Evolutionary conservation across 2,329 filamentous ascomycete genomes (phyloP).

Genomic region (Hymenoscyphus albidus): DNA sequence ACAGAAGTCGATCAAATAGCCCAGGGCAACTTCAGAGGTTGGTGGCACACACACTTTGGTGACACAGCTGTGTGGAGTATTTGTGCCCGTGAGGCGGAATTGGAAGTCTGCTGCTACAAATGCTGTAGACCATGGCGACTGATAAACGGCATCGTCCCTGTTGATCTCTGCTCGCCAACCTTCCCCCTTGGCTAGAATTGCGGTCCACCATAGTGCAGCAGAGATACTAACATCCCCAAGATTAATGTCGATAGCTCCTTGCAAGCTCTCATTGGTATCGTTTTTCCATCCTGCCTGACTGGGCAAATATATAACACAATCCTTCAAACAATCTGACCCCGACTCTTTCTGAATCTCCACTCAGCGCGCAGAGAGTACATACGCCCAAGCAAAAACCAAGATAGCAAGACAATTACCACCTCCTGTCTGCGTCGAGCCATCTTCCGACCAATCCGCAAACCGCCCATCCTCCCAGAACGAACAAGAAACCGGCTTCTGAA

Average conservation of each 20-base stretch:
- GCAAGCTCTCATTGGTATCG: slow-evolving; percentile 9
- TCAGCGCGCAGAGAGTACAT: slow-evolving; percentile 17
- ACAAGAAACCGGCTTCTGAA: slow-evolving; percentile 13
- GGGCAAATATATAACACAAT: slow-evolving; percentile 14
- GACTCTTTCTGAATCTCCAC: slow-evolving; percentile 14
- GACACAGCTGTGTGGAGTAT: slow-evolving; percentile 6
- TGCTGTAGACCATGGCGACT: slow-evolving; percentile 17
- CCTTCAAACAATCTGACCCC: neutral
- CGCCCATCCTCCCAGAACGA: slow-evolving; percentile 10
- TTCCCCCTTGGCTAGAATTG: slow-evolving; percentile 17
- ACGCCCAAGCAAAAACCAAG: slow-evolving; percentile 15
- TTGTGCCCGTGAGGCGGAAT: slow-evolving; percentile 8
- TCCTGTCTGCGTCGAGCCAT: neutral
- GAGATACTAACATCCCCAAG: slow-evolving; percentile 12
- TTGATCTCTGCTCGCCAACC: slow-evolving; percentile 17
- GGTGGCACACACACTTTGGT: slow-evolving; percentile 9
- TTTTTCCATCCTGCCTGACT: slow-evolving; percentile 12
- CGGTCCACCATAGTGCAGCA: slow-evolving; percentile 18
- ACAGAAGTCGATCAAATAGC: slow-evolving; percentile 15
- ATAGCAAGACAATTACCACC: slow-evolving; percentile 16
- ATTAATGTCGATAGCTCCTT: slow-evolving; percentile 14
- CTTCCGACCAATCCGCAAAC: slow-evolving; percentile 15
- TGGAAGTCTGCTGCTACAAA: neutral
- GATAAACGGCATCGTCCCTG: slow-evolving; percentile 16
- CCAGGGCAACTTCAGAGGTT: slow-evolving; percentile 12